Evolutionary conservation across 2,329 filamentous ascomycete species (phyloP).

Genomic region (Cadophora gregata): DNA sequence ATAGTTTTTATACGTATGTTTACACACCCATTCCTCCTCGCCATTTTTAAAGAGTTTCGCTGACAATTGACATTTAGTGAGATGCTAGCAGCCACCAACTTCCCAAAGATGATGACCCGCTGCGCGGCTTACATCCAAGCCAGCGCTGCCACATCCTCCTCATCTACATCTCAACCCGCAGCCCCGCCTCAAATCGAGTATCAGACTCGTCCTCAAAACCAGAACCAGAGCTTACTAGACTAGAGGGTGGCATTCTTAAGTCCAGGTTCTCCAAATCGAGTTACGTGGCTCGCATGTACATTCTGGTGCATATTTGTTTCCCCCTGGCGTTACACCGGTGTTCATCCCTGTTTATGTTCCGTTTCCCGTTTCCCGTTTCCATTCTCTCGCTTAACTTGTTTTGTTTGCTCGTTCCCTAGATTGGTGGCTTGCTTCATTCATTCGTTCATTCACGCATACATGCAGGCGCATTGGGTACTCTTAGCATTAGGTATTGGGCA

Average conservation of each 20-base stretch:
- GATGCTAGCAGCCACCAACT: slow-evolving; percentile 80
- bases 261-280: background rate
- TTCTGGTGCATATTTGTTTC: too few species aligned
- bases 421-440: too few species aligned
- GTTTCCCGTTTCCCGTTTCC: background rate
- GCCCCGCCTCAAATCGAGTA: background rate
- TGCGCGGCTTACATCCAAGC: slow-evolving; percentile 32
- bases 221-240: slow-evolving; percentile 1
- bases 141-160: background rate
- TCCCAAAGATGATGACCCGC: slow-evolving; percentile 65
- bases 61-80: slow-evolving; percentile 55
- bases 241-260: background rate
- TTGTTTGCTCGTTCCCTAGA: background rate
- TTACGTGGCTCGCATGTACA: too few species aligned
- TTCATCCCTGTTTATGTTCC: background rate
- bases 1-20: slow-evolving; percentile 79
- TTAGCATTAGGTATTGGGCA: background rate
- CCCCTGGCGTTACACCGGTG: too few species aligned
- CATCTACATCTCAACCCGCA: background rate
- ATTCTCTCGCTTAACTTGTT: background rate
- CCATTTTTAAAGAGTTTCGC: background rate
- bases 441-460: too few species aligned
- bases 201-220: background rate
- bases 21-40: slow-evolving; percentile 10
- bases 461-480: background rate